Conservation (phyloP, 768 basidiomycete genomes). For the Kwoniella newhampshirensis region DNA sequence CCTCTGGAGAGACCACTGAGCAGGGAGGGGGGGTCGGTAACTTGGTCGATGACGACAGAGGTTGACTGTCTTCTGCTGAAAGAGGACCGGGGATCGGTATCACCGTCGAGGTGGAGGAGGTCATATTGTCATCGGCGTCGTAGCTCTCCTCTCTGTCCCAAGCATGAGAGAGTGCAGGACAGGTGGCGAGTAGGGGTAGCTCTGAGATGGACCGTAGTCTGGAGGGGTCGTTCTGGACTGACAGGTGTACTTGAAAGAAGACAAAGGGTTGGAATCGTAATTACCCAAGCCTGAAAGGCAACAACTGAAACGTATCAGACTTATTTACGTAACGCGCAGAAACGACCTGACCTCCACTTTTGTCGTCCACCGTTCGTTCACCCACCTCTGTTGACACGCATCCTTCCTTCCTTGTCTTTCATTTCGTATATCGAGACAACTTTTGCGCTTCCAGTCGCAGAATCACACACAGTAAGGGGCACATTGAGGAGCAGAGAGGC, state of each 20-base stretch:
- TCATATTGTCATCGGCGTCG: slow-evolving; percentile 9
- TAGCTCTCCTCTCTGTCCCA: too few relatives aligned
- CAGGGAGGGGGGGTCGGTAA: neutral
- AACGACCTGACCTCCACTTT: slow-evolving; percentile 1
- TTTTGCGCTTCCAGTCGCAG: too few relatives aligned
- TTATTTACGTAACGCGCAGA: neutral
- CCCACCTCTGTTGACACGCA: neutral
- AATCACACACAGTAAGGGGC: too few relatives aligned
- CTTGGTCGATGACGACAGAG: neutral
- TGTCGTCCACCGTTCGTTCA: neutral
- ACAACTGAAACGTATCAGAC: neutral
- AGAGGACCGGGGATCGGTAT: neutral
- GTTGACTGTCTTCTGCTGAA: neutral
- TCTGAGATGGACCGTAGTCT: too few relatives aligned
- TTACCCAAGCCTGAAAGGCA: too few relatives aligned
- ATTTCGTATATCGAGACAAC: too few relatives aligned
- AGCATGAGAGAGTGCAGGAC: too few relatives aligned
- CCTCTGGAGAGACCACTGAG: neutral
- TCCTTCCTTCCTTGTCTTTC: neutral
- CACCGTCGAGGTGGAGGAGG: slow-evolving; percentile 1
- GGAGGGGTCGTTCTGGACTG: too few relatives aligned
- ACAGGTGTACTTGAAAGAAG: too few relatives aligned
- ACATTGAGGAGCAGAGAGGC: too few relatives aligned
- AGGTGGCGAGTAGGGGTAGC: too few relatives aligned
- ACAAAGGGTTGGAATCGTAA: too few relatives aligned